Base-by-base conservation (phyloP, 495 filamentous ascomycete species). In the Penicillium mononematosum region DNA sequence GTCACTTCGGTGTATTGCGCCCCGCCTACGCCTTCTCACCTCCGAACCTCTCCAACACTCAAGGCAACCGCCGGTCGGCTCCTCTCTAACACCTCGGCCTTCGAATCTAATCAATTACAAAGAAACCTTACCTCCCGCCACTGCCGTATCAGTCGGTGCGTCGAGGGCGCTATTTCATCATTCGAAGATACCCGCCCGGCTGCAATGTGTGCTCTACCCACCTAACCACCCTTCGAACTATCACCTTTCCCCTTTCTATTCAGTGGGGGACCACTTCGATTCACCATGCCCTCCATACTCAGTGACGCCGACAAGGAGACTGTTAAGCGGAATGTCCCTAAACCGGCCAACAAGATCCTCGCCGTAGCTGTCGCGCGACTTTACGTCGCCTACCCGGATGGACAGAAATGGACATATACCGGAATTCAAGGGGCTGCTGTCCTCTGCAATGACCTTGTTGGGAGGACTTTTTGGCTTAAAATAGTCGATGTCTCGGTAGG, bases 381-480 rank as follows among this genome's bases (percentile, higher is more conserved):
- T 61, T 98, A 97, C 74, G 83, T 98, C 68, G 92, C 92, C 60
- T 87, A 96, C 70, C 94, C 94, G 16, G 85, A 95, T 71, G 82
- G 78, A 58, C 83, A 85, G 50, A 85, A 79, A 91, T 98, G 94
- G 94, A 90, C 85, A 19, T 95, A 92, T 69, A 96, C 95, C 3
- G 94, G 95, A 19, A 75, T 98, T 48, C 93, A 96, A 69, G 94
- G 94, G 17, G 94, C 94, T 45, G 83, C 83, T n/a, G 94, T 98
- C 19, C 81, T 98, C 53, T 90, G 91, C 50, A 92, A 98, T 71
- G 94, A 98, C 68, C 68, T 93, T 31, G 91, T 98, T 19, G 94
- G 94, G 53, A 88, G 95, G 67, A 96, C 95, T 3, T 94, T 90
- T 72, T 98, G 94, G 90, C 75, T 98, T 58, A 98, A 98, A 75